These are phyloP conservation scores for Filosporella fistucella DNA, from an alignment of 495 filamentous ascomycete species.

Conservation along the genomic window DNA sequence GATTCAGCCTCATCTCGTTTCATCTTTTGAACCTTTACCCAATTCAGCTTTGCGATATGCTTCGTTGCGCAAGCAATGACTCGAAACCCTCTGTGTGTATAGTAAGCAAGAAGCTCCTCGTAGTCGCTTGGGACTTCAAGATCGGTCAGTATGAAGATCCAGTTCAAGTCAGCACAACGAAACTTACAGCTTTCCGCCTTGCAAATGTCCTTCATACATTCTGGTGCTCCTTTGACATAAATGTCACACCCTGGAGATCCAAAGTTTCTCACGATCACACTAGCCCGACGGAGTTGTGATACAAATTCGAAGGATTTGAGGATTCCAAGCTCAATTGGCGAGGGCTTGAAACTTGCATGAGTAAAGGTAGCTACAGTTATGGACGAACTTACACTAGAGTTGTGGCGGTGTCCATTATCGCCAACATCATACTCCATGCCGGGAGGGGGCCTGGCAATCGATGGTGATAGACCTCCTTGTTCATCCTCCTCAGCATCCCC, in stretches of 20 bases:
- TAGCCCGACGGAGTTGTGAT: slow-evolving; percentile 90
- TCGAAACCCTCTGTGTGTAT: slow-evolving; percentile 92
- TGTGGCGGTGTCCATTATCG: slow-evolving; percentile 27
- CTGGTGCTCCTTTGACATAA: slow-evolving; percentile 95
- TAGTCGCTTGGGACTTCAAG: slow-evolving; percentile 78
- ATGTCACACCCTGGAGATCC: slow-evolving; percentile 73
- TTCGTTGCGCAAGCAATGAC: slow-evolving; percentile 97
- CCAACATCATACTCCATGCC: slow-evolving; percentile 51
- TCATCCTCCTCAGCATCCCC: slow-evolving; percentile 57
- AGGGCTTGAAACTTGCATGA: slow-evolving; percentile 19
- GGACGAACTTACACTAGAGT: slow-evolving; percentile 26
- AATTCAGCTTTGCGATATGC: slow-evolving; percentile 78
- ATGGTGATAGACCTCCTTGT: slow-evolving; percentile 65
- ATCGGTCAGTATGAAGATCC: slow-evolving; percentile 10
- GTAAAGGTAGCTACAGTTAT: slow-evolving; percentile 3
- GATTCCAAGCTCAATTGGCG: slow-evolving; percentile 73
- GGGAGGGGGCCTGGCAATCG: slow-evolving; percentile 79
- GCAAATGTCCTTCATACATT: slow-evolving; percentile 94
- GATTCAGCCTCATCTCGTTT: slow-evolving; percentile 78
- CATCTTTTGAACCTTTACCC: slow-evolving; percentile 94
- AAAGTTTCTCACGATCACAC: slow-evolving; percentile 85
- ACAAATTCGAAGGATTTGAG: slow-evolving; percentile 92
- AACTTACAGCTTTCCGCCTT: slow-evolving; percentile 68
- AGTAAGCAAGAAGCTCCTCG: slow-evolving; percentile 79
- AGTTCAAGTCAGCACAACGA: neutral